phyloP scores from a whole-genome alignment of 805 yeast species.

The Blastobotrys chiropterorum region DNA sequence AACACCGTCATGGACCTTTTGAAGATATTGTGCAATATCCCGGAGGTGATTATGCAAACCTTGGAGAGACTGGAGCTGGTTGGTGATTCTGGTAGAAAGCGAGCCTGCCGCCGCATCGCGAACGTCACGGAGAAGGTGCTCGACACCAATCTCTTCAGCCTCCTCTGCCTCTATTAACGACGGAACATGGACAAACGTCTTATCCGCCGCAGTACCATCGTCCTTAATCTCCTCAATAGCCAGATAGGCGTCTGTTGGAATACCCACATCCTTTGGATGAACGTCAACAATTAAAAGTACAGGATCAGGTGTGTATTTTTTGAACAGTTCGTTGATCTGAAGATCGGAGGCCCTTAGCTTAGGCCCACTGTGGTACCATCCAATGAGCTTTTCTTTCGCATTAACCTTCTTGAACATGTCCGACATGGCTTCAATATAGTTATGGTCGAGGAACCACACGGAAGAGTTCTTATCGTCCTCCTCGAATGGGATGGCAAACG shows the following conservation, averaged over 20 bases:
- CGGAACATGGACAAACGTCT: constrained; percentile 89
- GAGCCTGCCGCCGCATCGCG: constrained; percentile 96
- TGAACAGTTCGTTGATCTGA: constrained; percentile 85
- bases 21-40: constrained; percentile 73
- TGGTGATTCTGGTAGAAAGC: constrained; percentile 77
- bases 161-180: constrained; percentile 94
- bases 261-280: constrained; percentile 74
- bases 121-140: constrained; percentile 87
- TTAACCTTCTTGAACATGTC: constrained; percentile 97
- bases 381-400: constrained; percentile 91
- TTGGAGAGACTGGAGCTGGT: constrained; percentile 79
- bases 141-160: constrained; percentile 99
- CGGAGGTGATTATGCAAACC: constrained; percentile 75
- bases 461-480: constrained; percentile 88
- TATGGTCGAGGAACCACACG: constrained; percentile 97
- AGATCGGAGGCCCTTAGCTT: constrained; percentile 82
- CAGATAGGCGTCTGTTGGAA: constrained; percentile 92
- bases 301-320: constrained; percentile 74
- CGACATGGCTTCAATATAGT: constrained; percentile 91
- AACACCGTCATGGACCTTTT: constrained; percentile 60
- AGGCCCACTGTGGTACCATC: constrained; percentile 99
- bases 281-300: constrained; percentile 87
- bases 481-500: constrained; percentile 96
- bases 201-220: constrained; percentile 89
- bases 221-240: constrained; percentile 94